Percentiles rank a stretch among this genome's conserved stretches.
Evolutionary conservation across 1,284 basidiomycete genomes (phyloP).

Genomic region (Leccinum olivaceoglutinosum): DNA sequence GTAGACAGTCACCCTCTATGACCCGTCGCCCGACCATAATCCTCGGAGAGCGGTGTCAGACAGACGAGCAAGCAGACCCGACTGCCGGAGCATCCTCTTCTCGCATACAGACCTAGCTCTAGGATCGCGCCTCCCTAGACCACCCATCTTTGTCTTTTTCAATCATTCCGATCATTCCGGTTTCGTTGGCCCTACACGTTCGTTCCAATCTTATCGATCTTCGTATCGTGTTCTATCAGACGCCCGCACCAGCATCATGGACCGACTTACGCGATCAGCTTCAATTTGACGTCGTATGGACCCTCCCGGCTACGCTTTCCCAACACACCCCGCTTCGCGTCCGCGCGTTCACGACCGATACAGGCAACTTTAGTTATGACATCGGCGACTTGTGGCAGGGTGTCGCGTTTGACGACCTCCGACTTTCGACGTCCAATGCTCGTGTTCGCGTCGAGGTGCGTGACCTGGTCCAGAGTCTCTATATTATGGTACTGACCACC

Average conservation of each 20-base stretch:
- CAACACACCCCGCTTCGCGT: constrained; percentile 20
- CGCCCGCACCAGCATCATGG: constrained; percentile 9
- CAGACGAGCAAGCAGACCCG: too few relatives aligned
- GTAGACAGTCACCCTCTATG: too few relatives aligned
- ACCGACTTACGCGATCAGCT: constrained; percentile 11
- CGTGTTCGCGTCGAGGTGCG: constrained; percentile 30
- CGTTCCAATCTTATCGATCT: not conserved
- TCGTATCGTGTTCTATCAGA: constrained; percentile 8
- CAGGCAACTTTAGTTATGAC: constrained; percentile 27
- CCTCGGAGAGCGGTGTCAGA: too few relatives aligned
- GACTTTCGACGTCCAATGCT: constrained; percentile 21
- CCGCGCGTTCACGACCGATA: constrained; percentile 28
- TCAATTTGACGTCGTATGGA: constrained; percentile 25
- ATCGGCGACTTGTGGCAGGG: constrained; percentile 25
- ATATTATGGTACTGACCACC: not conserved
- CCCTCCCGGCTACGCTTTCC: constrained; percentile 24
- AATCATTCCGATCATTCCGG: too few relatives aligned
- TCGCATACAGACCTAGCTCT: too few relatives aligned
- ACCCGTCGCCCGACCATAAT: too few relatives aligned
- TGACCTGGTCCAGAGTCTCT: not conserved
- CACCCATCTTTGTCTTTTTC: too few relatives aligned
- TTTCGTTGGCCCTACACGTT: not conserved
- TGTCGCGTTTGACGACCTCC: constrained; percentile 29
- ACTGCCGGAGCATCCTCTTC: too few relatives aligned
- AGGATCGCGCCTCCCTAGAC: too few relatives aligned